Evolutionary conservation across 176 grass and related monocot genomes (phyloP), one percentile per base, ranked within the genome.

Genomic region (Guadua angustifolia): DNA sequence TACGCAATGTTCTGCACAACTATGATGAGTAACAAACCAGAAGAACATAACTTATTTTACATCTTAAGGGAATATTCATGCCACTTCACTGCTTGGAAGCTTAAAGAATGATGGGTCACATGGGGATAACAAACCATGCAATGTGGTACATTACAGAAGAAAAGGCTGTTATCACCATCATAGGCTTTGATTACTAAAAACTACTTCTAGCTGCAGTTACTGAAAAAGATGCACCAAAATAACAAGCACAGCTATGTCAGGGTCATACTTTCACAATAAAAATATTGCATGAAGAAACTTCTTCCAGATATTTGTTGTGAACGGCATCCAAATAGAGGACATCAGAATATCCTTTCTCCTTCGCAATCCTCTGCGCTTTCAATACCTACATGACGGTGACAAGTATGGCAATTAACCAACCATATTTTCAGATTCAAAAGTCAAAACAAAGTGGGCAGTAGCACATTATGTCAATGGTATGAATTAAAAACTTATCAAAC

Each of bases 271-370:
- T 98, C 43, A 98, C 83, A 85, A 98, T 80, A 90, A 98, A 98
- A 74, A 98, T 91, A 94, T 98, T 98, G 74, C 93, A 95, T 21
- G 96, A 98, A 66, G 96, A 98, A 85, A 94, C 96, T 98, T 98
- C 96, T 82, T 98, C 96, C 29, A 98, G 87, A 49, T 95, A 98
- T 81, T 92, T 98, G 69, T 98, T 98, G 44, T 95, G 83, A 85
- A 93, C 87, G 75, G 89, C 88, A 21, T 95, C 96, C 88, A 98
- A 90, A 85, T 98, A 98, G 62, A 98, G 85, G 85, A 94, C 96
- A 85, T 98, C 96, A 86, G 96, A 95, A 87, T 92, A 98, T 44
- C 96, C 96, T 80, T 94, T 95, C 89, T 95, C 93, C 80, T 95
- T 95, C 46, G 93, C 96, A 77, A 90, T 90, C 83, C 95, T 98